A percentile compares a stretch with the other conserved stretches of the same genome.
phyloP scores from a whole-genome alignment of 2,329 filamentous ascomycete species.

The Diaporthe batatas region DNA sequence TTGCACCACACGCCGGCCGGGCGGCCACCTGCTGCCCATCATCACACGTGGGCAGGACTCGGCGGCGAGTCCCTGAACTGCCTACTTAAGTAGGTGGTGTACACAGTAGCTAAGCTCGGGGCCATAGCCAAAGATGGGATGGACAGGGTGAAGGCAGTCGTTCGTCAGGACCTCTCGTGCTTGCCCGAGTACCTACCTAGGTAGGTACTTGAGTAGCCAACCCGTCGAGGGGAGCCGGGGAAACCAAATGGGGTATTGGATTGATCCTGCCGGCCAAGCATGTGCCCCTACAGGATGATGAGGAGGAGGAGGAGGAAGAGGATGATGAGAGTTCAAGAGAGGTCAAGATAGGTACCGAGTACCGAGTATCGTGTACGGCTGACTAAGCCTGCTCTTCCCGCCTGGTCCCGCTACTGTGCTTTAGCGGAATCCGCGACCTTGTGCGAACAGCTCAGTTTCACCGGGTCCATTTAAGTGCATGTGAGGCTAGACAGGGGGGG shows the following conservation, averaged over 20 bases:
- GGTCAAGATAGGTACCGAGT: background rate
- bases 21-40: background rate
- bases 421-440: constrained; percentile 1
- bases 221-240: too few relatives aligned
- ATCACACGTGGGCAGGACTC: background rate
- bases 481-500: constrained; percentile 8
- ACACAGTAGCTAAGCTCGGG: too few relatives aligned
- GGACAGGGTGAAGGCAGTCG: too few relatives aligned
- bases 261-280: constrained; percentile 1
- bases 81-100: too few relatives aligned
- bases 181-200: too few relatives aligned
- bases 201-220: too few relatives aligned
- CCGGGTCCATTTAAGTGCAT: constrained; percentile 28
- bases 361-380: background rate
- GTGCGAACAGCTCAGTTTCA: constrained; percentile 30
- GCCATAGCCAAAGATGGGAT: too few relatives aligned
- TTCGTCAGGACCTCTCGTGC: too few relatives aligned
- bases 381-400: constrained; percentile 1
- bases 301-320: too few relatives aligned
- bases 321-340: background rate
- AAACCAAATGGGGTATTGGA: background rate
- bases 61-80: background rate
- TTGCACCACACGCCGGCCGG: background rate
- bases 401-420: background rate
- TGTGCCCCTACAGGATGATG: background rate